phyloP scores from a whole-genome alignment of 805 yeast species.

The Lachancea lanzarotensis region DNA sequence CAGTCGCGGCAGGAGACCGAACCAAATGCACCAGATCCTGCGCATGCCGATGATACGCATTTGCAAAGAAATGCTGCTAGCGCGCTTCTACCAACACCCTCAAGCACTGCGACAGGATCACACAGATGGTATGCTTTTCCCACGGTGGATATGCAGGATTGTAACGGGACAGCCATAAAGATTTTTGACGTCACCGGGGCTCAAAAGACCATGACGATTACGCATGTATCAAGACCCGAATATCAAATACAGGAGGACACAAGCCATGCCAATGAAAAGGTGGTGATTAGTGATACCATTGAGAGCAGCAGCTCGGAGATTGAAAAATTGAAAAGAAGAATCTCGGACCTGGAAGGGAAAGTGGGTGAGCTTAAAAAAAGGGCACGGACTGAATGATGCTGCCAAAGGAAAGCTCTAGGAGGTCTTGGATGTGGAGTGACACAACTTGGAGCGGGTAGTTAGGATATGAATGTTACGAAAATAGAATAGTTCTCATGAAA shows the following conservation, averaged over 20 bases:
- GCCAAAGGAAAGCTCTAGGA: not conserved
- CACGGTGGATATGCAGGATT: not conserved
- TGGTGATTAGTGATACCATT: not conserved
- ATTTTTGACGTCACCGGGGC: not conserved
- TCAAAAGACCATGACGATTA: not conserved
- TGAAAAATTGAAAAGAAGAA: conserved; percentile 17
- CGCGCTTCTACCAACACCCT: not conserved
- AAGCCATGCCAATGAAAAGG: not conserved
- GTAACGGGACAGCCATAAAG: not conserved
- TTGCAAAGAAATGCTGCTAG: not conserved
- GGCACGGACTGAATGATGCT: conserved; percentile 7
- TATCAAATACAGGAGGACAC: not conserved
- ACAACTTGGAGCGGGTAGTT: not conserved
- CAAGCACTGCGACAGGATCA: not conserved
- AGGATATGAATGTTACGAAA: conserved; percentile 1
- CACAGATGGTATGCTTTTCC: conserved; percentile 18
- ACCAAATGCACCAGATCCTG: not conserved
- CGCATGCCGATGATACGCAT: not conserved
- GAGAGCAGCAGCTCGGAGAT: conserved; percentile 1
- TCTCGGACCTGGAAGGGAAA: conserved; percentile 17
- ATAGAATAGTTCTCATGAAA: not conserved
- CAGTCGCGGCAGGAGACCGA: not conserved
- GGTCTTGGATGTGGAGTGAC: too few relatives aligned
- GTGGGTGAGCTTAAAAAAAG: conserved; percentile 10
- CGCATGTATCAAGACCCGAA: not conserved